These are phyloP conservation scores for Tripterygium wilfordii DNA, from an alignment of 177 flowering plant species.

Conservation along the genomic window DNA sequence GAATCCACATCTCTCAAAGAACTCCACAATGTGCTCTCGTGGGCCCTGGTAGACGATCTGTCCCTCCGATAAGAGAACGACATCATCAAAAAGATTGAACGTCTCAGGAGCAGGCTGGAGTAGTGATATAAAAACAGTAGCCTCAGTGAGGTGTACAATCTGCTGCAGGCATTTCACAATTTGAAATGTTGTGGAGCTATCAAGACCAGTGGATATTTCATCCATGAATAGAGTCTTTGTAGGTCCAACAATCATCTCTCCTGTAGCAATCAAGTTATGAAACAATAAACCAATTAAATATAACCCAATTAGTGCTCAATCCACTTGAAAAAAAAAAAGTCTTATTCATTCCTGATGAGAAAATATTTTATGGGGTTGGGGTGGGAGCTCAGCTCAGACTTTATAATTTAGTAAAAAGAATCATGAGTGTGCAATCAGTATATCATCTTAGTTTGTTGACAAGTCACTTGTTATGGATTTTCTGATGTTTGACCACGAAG, in stretches of 20 bases:
- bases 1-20: constrained; percentile 73
- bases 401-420: too few relatives aligned
- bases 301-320: too few relatives aligned
- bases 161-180: constrained; percentile 89
- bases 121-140: constrained; percentile 70
- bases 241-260: constrained; percentile 95
- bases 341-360: too few relatives aligned
- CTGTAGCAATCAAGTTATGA: constrained; percentile 22
- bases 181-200: constrained; percentile 87
- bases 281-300: too few relatives aligned
- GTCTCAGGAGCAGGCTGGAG: constrained; percentile 94
- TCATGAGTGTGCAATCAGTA: too few relatives aligned
- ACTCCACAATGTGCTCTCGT: constrained; percentile 51
- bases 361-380: too few relatives aligned
- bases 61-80: constrained; percentile 74
- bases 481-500: too few relatives aligned
- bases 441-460: too few relatives aligned
- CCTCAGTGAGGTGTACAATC: constrained; percentile 69
- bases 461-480: too few relatives aligned
- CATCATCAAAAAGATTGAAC: constrained; percentile 76
- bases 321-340: too few relatives aligned
- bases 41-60: constrained; percentile 81
- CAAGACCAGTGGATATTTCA: constrained; percentile 91
- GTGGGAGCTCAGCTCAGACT: too few relatives aligned
- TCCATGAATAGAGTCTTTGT: constrained; percentile 83